Evolutionary conservation across 2,329 filamentous ascomycete species (phyloP).

Genomic region (Talaromyces verruculosus): DNA sequence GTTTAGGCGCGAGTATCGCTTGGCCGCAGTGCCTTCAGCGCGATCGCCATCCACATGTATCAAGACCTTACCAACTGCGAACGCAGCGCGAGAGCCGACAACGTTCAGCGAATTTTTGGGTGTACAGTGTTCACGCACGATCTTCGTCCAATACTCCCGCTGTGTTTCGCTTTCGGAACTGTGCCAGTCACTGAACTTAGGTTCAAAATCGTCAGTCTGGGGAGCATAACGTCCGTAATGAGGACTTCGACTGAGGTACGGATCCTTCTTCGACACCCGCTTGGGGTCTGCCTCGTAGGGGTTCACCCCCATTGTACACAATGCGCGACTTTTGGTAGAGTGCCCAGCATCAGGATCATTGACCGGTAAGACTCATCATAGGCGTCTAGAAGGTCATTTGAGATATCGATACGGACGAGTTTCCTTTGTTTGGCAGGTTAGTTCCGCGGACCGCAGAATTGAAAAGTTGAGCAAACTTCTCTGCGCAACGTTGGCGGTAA

Average conservation of each 20-base stretch:
- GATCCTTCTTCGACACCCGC: constrained; percentile 35
- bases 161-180: constrained; percentile 30
- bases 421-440: neutral
- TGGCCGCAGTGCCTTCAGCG: constrained; percentile 29
- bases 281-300: constrained; percentile 39
- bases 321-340: constrained; percentile 7
- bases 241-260: constrained; percentile 34
- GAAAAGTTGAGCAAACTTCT: constrained; percentile 6
- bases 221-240: constrained; percentile 39
- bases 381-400: neutral
- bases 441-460: neutral
- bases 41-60: constrained; percentile 38
- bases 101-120: constrained; percentile 35
- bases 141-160: constrained; percentile 36
- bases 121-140: constrained; percentile 34
- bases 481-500: neutral
- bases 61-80: constrained; percentile 38
- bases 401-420: neutral
- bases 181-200: constrained; percentile 36
- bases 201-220: constrained; percentile 37
- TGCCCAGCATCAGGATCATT: constrained; percentile 14
- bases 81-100: constrained; percentile 35
- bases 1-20: constrained; percentile 37
- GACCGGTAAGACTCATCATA: neutral
- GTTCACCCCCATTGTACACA: constrained; percentile 25